These are phyloP conservation scores for Dothistroma septosporum DNA, from an alignment of 2,329 filamentous ascomycete species.

Conservation along the genomic window DNA sequence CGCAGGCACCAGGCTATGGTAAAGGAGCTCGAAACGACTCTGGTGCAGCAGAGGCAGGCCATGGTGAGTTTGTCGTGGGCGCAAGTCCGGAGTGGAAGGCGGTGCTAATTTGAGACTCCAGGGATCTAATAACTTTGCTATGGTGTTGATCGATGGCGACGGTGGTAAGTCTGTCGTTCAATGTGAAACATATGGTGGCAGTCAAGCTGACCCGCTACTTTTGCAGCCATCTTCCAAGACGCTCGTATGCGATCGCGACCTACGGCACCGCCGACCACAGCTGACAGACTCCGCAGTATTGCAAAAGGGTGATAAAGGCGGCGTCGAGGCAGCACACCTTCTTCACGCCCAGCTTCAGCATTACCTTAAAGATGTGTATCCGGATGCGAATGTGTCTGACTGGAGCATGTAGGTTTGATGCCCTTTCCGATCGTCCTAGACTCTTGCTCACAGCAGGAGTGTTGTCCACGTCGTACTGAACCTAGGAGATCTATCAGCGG, in stretches of 20 bases:
- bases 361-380: constrained; percentile 41
- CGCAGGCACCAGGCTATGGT: constrained; percentile 35
- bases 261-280: neutral
- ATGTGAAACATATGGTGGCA: neutral
- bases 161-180: constrained; percentile 29
- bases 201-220: neutral
- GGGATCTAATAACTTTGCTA: constrained; percentile 41
- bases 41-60: constrained; percentile 25
- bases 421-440: neutral
- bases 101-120: constrained; percentile 9
- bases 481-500: constrained; percentile 43
- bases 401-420: constrained; percentile 37
- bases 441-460: constrained; percentile 6
- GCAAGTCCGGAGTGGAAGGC: neutral
- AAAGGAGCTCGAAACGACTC: constrained; percentile 18
- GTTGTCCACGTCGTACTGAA: constrained; percentile 48
- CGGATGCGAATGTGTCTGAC: constrained; percentile 35
- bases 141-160: constrained; percentile 49
- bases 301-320: constrained; percentile 43
- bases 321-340: constrained; percentile 45
- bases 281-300: constrained; percentile 16
- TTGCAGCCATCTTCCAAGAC: constrained; percentile 40
- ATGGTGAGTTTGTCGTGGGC: constrained; percentile 22
- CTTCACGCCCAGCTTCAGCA: constrained; percentile 41
- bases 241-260: neutral